These are phyloP conservation scores for Xenoacremonium recifei DNA, from an alignment of 2,329 filamentous ascomycete species.

Conservation along the genomic window DNA sequence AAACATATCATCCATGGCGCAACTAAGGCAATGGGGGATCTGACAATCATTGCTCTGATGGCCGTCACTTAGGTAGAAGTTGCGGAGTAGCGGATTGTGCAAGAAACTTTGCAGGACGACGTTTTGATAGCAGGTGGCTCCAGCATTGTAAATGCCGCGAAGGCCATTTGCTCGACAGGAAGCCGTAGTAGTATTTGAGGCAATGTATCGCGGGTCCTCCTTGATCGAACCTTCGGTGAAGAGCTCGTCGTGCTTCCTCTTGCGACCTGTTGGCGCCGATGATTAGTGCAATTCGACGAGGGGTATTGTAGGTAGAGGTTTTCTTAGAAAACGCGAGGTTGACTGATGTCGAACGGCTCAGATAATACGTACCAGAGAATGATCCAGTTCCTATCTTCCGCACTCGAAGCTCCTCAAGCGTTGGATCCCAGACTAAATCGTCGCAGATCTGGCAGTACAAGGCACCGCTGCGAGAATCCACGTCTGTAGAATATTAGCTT, in stretches of 20 bases:
- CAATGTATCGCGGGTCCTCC: constrained; percentile 75
- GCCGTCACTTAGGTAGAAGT: constrained; percentile 89
- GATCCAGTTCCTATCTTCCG: constrained; percentile 67
- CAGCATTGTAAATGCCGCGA: constrained; percentile 93
- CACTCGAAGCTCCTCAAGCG: constrained; percentile 71
- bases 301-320: not conserved
- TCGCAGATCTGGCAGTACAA: constrained; percentile 81
- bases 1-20: constrained; percentile 72
- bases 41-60: constrained; percentile 77
- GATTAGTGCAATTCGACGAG: constrained; percentile 1
- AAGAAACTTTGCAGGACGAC: constrained; percentile 91
- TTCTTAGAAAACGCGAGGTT: too few relatives aligned
- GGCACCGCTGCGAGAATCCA: constrained; percentile 73
- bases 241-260: constrained; percentile 73
- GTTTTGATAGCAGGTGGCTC: constrained; percentile 98
- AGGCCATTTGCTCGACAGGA: constrained; percentile 86
- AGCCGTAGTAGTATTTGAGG: constrained; percentile 72
- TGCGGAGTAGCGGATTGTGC: constrained; percentile 87
- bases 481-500: constrained; percentile 51
- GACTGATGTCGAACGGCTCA: too few relatives aligned
- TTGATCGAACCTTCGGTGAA: constrained; percentile 61
- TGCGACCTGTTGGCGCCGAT: constrained; percentile 50
- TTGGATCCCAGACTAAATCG: constrained; percentile 81
- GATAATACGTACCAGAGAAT: constrained; percentile 54
- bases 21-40: constrained; percentile 61